phyloP scores from a whole-genome alignment of 768 basidiomycete genomes.

The Grammothele lineata region DNA sequence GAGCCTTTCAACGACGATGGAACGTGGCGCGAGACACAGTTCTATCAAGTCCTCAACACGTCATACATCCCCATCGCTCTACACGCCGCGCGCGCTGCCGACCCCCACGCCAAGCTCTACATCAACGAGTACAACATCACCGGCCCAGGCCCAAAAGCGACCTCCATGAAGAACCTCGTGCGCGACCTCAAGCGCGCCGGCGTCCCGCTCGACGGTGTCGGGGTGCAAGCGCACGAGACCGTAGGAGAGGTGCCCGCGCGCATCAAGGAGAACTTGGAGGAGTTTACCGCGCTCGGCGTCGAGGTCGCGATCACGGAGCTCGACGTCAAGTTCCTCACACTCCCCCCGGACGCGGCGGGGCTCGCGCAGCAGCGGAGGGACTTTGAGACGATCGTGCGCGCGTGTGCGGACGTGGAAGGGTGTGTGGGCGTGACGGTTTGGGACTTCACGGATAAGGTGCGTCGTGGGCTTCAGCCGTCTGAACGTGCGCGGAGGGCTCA shows the following conservation, averaged over 20 bases:
- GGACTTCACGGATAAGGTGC: conserved; percentile 36
- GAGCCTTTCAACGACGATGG: conserved; percentile 58
- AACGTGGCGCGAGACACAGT: conserved; percentile 46
- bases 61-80: conserved; percentile 48
- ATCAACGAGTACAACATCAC: conserved; percentile 38
- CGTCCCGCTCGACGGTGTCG: conserved; percentile 57
- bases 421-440: conserved; percentile 37
- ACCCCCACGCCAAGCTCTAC: conserved; percentile 53
- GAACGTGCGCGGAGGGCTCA: neutral
- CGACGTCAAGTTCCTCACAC: conserved; percentile 50
- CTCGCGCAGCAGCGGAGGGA: conserved; percentile 52
- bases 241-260: conserved; percentile 49
- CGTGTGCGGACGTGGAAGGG: conserved; percentile 38
- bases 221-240: conserved; percentile 54
- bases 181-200: conserved; percentile 39
- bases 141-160: conserved; percentile 42
- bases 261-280: conserved; percentile 43
- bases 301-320: conserved; percentile 69
- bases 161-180: conserved; percentile 50
- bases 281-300: conserved; percentile 54
- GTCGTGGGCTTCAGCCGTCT: neutral
- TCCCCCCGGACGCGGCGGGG: conserved; percentile 39
- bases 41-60: conserved; percentile 44
- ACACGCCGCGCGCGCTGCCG: conserved; percentile 46
- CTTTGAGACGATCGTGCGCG: conserved; percentile 48